Percentiles rank a stretch among this genome's conserved stretches.
These are phyloP conservation scores for Rhodotorula sp. DNA, from an alignment of 1,284 basidiomycete species.

Conservation along the genomic window DNA sequence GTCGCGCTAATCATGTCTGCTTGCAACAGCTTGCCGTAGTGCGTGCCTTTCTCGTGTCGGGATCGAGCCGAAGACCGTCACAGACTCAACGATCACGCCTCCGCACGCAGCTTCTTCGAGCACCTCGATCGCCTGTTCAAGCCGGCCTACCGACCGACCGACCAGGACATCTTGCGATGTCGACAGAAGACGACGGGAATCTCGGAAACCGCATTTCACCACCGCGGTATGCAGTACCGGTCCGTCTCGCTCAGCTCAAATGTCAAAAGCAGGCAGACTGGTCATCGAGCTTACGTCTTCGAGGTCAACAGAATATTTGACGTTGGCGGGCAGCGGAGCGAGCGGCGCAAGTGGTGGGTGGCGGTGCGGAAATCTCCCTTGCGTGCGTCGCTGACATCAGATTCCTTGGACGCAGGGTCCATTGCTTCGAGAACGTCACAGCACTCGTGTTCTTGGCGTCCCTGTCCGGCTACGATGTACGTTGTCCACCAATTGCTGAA, in stretches of 20 bases:
- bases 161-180: slow-evolving; percentile 85
- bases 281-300: background rate
- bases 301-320: slow-evolving; percentile 51
- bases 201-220: slow-evolving; percentile 82
- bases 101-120: slow-evolving; percentile 61
- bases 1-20: background rate
- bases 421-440: slow-evolving; percentile 52
- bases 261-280: background rate
- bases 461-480: slow-evolving; percentile 43
- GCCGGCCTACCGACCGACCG: slow-evolving; percentile 69
- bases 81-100: too few species aligned
- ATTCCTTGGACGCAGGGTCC: slow-evolving; percentile 46
- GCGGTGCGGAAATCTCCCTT: background rate
- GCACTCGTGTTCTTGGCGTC: slow-evolving; percentile 51
- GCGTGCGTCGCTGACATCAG: background rate
- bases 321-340: slow-evolving; percentile 51
- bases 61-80: background rate
- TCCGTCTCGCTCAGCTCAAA: background rate
- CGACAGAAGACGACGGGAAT: slow-evolving; percentile 97
- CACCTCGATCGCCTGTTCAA: slow-evolving; percentile 70
- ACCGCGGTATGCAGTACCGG: slow-evolving; percentile 44
- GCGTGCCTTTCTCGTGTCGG: background rate
- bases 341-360: slow-evolving; percentile 46
- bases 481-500: background rate
- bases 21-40: slow-evolving; percentile 23